Evolutionary conservation across 768 basidiomycete species (phyloP).

Genomic region (Mycena sanguinolenta): DNA sequence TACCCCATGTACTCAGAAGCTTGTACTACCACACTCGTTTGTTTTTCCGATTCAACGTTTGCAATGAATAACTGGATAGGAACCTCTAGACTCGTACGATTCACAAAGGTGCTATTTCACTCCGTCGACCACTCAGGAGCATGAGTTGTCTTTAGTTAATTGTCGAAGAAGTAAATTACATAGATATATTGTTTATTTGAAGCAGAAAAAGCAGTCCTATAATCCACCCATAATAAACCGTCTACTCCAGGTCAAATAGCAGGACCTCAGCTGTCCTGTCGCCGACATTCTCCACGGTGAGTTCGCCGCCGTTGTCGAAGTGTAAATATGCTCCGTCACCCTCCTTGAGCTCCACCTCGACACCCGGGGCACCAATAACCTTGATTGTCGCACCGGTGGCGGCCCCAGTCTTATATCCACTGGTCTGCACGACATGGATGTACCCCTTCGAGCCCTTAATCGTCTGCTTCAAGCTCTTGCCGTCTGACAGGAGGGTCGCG

Average conservation of each 20-base stretch:
- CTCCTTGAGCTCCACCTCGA: conserved; percentile 74
- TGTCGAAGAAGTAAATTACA: too few species aligned
- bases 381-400: conserved; percentile 71
- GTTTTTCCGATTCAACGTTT: too few species aligned
- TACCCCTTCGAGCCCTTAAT: conserved; percentile 77
- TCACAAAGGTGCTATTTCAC: too few species aligned
- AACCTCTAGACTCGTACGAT: too few species aligned
- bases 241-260: conserved; percentile 80
- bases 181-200: too few species aligned
- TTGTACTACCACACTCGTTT: too few species aligned
- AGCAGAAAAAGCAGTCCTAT: neutral
- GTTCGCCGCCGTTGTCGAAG: conserved; percentile 57
- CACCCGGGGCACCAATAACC: conserved; percentile 56
- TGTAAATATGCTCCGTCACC: conserved; percentile 90
- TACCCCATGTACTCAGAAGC: too few species aligned
- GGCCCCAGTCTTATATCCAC: conserved; percentile 77
- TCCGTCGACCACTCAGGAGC: too few species aligned
- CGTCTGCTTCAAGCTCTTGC: conserved; percentile 64
- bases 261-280: conserved; percentile 78
- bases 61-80: too few species aligned
- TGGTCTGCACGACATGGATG: conserved; percentile 88
- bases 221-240: too few species aligned
- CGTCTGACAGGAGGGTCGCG: conserved; percentile 78
- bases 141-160: too few species aligned
- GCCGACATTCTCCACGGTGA: conserved; percentile 74